These are phyloP conservation scores for Colletotrichum spaethianum DNA, from an alignment of 2,329 filamentous ascomycete species.

Conservation along the genomic window DNA sequence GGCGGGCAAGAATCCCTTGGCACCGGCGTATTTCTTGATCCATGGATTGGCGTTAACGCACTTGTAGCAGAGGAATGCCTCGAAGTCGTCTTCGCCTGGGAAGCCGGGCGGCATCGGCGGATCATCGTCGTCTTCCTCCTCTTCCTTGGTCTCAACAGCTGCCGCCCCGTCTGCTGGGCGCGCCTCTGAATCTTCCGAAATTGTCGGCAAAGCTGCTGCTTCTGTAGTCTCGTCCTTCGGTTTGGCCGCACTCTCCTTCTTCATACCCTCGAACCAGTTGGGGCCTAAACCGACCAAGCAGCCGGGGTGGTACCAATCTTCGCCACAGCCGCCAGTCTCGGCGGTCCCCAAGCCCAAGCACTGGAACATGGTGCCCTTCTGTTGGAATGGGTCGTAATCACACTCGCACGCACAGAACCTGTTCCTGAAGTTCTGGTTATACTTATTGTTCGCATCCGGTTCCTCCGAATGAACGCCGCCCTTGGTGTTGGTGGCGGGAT, in stretches of 20 bases:
- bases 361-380: slow-evolving; percentile 99
- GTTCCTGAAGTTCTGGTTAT: slow-evolving; percentile 97
- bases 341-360: slow-evolving; percentile 87
- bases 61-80: slow-evolving; percentile 93
- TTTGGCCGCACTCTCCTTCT: slow-evolving; percentile 52
- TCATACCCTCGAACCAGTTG: slow-evolving; percentile 75
- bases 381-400: slow-evolving; percentile 88
- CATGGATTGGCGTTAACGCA: slow-evolving; percentile 90
- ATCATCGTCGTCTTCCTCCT: slow-evolving; percentile 63
- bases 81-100: slow-evolving; percentile 89
- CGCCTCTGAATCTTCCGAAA: slow-evolving; percentile 63
- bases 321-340: slow-evolving; percentile 90
- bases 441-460: slow-evolving; percentile 81
- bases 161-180: slow-evolving; percentile 44
- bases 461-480: slow-evolving; percentile 84
- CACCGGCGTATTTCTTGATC: slow-evolving; percentile 90
- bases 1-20: slow-evolving; percentile 82
- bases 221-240: slow-evolving; percentile 21
- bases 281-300: slow-evolving; percentile 87
- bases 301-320: slow-evolving; percentile 98
- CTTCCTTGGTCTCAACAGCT: slow-evolving; percentile 38
- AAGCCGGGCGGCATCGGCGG: slow-evolving; percentile 86
- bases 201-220: slow-evolving; percentile 59
- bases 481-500: slow-evolving; percentile 80
- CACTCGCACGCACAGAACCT: slow-evolving; percentile 91